These are phyloP conservation scores for Fusarium keratoplasticum DNA, from an alignment of 2,329 filamentous ascomycete species.

Conservation along the genomic window DNA sequence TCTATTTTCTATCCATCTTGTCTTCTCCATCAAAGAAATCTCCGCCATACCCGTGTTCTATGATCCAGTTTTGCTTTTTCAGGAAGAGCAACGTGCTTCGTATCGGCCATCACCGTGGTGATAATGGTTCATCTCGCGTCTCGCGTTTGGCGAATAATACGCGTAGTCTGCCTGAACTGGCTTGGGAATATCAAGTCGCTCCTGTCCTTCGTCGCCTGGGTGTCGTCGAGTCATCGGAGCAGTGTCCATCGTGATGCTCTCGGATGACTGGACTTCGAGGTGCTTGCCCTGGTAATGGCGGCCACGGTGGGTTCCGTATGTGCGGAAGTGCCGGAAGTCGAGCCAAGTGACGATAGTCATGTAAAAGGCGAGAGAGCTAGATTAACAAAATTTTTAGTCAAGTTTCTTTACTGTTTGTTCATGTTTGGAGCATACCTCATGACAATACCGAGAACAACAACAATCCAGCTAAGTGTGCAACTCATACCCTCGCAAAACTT, in stretches of 20 bases:
- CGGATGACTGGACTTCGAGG: not conserved
- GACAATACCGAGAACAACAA: not conserved
- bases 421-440: not conserved
- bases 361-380: not conserved
- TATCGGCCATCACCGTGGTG: not conserved
- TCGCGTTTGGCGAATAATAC: not conserved
- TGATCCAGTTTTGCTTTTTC: not conserved
- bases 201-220: not conserved
- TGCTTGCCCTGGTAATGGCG: not conserved
- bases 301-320: not conserved
- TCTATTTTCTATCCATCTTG: not conserved
- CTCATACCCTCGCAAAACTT: not conserved
- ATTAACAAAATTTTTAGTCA: not conserved
- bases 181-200: not conserved
- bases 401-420: not conserved
- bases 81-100: not conserved
- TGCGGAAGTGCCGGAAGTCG: not conserved
- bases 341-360: conserved; percentile 1
- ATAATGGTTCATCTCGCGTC: not conserved
- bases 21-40: not conserved
- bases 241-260: not conserved
- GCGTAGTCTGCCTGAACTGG: not conserved
- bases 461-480: conserved; percentile 1
- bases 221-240: not conserved
- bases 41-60: not conserved